Base-by-base conservation (phyloP, 805 yeast genomes). In the Lipomyces sp. region DNA sequence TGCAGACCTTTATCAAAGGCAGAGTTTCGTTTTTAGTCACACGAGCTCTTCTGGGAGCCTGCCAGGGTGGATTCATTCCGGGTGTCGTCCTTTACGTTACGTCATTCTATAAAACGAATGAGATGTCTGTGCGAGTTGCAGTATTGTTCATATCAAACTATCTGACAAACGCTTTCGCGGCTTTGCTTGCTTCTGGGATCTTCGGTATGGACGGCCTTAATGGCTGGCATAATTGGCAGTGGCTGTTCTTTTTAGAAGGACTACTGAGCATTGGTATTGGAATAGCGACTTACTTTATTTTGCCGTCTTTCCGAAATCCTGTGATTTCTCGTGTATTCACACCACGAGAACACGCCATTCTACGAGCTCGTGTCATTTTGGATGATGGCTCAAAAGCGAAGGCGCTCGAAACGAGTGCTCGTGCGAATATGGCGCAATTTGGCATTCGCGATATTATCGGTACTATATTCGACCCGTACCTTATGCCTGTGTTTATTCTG, bases 21-120 rank as follows among this genome's bases (percentile, higher is more conserved):
- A 73, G 65, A 51, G 62, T 69, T 0, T 74, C 78, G 0, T 80
- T 77, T 55, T 69, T 68, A 40, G 71, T 68, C 8, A 70, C 78
- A 8, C 70, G 86, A 52, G 77, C 75, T 1, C 68, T 80, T 4
- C 62, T 80, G 37, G 87, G 84, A 2, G 62, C 74, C 10, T 67
- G 78, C n/a, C 81, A 82, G 63, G 86, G 87, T 50, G 87, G 87
- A 0, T 81, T 81, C 52, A 81, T 84, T 46, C 81, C 84, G 31
- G 86, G 82, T 57, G 67, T 77, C 28, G 75, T 78, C 46, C 66
- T 82, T 39, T 83, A 84, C 81, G 70, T 83, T 64, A 76, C 83
- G 1, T 82, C 81, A 65, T 83, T 82, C 67, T 83, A 78, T 68
- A 83, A 80, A 2, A 64, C 76, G 28, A 64, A 70, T 22, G 88